Evolutionary conservation across 1,139 yeast species (phyloP), one percentile per base, ranked within the genome.

Genomic region (Nakaseomyces delphensis): DNA sequence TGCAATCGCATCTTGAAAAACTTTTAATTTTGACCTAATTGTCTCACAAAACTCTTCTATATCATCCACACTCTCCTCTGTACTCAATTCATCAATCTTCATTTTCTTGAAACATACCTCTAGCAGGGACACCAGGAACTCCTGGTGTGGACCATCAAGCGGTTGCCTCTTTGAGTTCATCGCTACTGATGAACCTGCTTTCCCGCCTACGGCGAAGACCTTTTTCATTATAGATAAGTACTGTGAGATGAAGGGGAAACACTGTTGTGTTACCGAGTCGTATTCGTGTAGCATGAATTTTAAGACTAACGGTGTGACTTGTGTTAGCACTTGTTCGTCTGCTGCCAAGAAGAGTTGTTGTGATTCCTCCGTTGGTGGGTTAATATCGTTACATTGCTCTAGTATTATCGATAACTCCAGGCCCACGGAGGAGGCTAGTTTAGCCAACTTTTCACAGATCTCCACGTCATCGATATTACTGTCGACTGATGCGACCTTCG

Each of bases 1-100:
- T 3, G 94, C 93, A 48, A 91, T 79, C 13, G 83, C 76, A 54
- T 91, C 96, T 62, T 91, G 96, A 57, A 89, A 81, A 11, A 74
- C 71, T 55, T 81, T 82, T 48, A 93, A 70, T 56, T 76, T 81
- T 3, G 71, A 63, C 59, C 98, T 76, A 36, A 64, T 62, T 40
- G 85, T 71, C 48, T 89, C 97, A 48, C 69, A 70, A 54, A 91
- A 91, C 57, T 84, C 93, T 45, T 79, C 82, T 44, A 81, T 79
- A 2, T 73, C 70, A 32, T 78, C 83, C 28, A 70, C 75, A 46
- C 78, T 80, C 45, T 79, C 87, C 4, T 82, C 86, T 51, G 83
- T 89, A 50, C 77, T 77, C 10, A 82, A 81, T 16, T 74, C 77
- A 54, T 84, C 95, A 53, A 75, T 85, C 60, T 79, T 82, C 80